Percentiles rank a stretch among this genome's conserved stretches.
These are phyloP conservation scores for Simplicillium sp. DNA, from an alignment of 2,329 filamentous ascomycete genomes.

Conservation along the genomic window DNA sequence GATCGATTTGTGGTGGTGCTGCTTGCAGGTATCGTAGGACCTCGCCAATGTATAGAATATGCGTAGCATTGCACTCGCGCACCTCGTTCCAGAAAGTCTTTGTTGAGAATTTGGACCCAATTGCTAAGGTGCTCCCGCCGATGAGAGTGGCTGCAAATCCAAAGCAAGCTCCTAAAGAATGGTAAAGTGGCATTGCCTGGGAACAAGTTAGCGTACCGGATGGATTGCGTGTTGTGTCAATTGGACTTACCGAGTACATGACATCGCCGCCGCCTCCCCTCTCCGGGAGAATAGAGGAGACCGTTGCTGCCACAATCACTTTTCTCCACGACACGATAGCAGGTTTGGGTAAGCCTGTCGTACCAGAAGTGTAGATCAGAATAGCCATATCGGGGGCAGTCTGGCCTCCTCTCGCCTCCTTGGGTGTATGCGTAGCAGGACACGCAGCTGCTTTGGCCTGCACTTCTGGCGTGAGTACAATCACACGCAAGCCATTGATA, in stretches of 20 bases:
- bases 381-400: constrained; percentile 36
- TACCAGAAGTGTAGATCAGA: constrained; percentile 70
- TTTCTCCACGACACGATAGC: constrained; percentile 61
- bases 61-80: constrained; percentile 58
- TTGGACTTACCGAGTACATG: constrained; percentile 5
- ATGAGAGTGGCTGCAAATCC: constrained; percentile 55
- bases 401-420: neutral
- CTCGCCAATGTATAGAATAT: constrained; percentile 82
- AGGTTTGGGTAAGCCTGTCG: constrained; percentile 66
- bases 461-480: neutral
- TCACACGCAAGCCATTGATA: constrained; percentile 18
- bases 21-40: constrained; percentile 74
- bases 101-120: constrained; percentile 72
- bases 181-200: constrained; percentile 80
- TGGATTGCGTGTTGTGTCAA: neutral
- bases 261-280: constrained; percentile 47
- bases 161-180: constrained; percentile 66
- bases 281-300: constrained; percentile 45
- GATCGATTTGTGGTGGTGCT: constrained; percentile 51
- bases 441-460: neutral
- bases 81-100: constrained; percentile 69
- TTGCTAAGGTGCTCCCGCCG: constrained; percentile 54
- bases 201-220: constrained; percentile 3
- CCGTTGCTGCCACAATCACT: constrained; percentile 25
- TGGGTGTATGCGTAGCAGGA: neutral